Percentiles rank a stretch among this genome's conserved stretches.
Evolutionary conservation across 169 alveolate species (phyloP).

Genomic region (Cryptosporidium xiaoi): DNA sequence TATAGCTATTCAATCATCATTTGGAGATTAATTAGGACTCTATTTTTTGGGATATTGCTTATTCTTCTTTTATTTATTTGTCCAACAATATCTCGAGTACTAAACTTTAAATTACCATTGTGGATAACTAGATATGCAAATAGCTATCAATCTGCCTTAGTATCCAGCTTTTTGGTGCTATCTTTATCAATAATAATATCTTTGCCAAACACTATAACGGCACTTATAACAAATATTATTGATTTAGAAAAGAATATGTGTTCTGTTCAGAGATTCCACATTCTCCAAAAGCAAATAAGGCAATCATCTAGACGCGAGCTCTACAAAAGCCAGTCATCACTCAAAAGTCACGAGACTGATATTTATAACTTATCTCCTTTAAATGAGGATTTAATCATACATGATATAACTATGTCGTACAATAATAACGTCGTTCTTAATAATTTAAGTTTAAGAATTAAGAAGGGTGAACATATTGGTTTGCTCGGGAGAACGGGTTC

Average conservation of each 20-base stretch:
- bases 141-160: slow-evolving; percentile 26
- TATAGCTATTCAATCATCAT: slow-evolving; percentile 51
- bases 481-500: slow-evolving; percentile 73
- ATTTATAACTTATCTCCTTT: neutral
- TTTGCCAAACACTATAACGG: slow-evolving; percentile 39
- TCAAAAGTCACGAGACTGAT: neutral
- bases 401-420: slow-evolving; percentile 47
- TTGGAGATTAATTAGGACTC: slow-evolving; percentile 56
- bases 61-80: slow-evolving; percentile 32
- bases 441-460: slow-evolving; percentile 6
- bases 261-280: slow-evolving; percentile 70
- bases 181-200: slow-evolving; percentile 37
- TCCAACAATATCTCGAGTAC: slow-evolving; percentile 51
- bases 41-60: slow-evolving; percentile 43
- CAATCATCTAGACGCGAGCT: slow-evolving; percentile 1
- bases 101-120: slow-evolving; percentile 35
- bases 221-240: slow-evolving; percentile 31
- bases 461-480: slow-evolving; percentile 51
- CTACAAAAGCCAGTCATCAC: neutral
- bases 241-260: slow-evolving; percentile 71
- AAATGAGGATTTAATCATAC: slow-evolving; percentile 1
- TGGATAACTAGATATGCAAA: slow-evolving; percentile 57
- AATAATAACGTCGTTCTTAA: slow-evolving; percentile 13
- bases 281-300: slow-evolving; percentile 49
- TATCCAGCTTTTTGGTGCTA: slow-evolving; percentile 48